Base-by-base conservation (phyloP, 2,329 filamentous ascomycete species). In the Cladophialophora chaetospira region DNA sequence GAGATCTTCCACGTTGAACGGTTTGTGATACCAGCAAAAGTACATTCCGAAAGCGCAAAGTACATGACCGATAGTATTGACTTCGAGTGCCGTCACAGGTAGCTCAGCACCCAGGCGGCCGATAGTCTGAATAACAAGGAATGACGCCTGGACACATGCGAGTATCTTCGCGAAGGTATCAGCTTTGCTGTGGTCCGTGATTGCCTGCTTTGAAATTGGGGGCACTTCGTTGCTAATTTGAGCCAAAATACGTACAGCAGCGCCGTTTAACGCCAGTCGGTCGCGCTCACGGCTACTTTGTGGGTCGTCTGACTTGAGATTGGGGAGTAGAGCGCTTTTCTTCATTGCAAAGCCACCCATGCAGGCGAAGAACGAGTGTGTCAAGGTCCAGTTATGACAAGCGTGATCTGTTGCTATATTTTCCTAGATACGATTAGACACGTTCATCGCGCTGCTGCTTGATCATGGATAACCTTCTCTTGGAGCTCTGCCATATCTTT, bases 161-260 rank as follows among this genome's bases (percentile, higher is more conserved):
- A 61, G 25, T 9, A 50, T 4, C 40, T 61, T 61, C 10, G 55
- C 50, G 10, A 61, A 11, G 9, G 6, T 15, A 38, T 61, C 47
- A 17, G 55, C 55, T 23, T 61, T 61, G 58, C 58, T 61, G 5
- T 29, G 35, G 23, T 61, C 58, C n/a, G 31, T 31, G 35, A 61
- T 61, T 25, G 36, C n/a, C 8, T 53, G 28, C 33, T 38, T 21
- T 23, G 57, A 17, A 13, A 60, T 26, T 4, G 28, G 23, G 17
- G 57, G 57, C 10, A 53, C 4, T 13, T 35, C 15, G 46, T 26
- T 3, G n/a, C 17, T 9, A 19, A 31, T 10, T 6, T 25, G 4
- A 15, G 26, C 42, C 10, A 15, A 5, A 9, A 11, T 5, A 9
- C 19, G 42, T 9, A 19, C 42, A 6, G 10, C 42, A 21, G 8